A percentile compares a stretch with the other conserved stretches of the same genome.
Evolutionary conservation across 2,329 filamentous ascomycete species (phyloP).

Genomic region (Colletotrichum cordylinicola): DNA sequence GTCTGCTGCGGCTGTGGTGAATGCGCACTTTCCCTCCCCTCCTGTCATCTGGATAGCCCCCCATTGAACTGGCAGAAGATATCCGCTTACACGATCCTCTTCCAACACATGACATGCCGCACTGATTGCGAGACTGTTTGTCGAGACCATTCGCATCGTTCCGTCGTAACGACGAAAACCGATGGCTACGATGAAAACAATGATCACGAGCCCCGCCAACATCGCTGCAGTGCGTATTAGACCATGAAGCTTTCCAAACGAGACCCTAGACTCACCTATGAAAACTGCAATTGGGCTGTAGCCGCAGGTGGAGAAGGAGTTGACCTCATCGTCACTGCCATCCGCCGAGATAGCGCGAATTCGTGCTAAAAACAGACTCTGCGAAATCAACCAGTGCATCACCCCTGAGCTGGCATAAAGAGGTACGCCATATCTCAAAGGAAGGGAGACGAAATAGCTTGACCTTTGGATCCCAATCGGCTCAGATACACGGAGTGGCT

Average conservation of each 20-base stretch:
- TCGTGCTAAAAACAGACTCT: constrained; percentile 48
- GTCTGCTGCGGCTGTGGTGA: background rate
- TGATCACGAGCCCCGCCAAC: constrained; percentile 8
- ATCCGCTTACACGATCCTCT: background rate
- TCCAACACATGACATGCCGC: background rate
- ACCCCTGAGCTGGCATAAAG: constrained; percentile 37
- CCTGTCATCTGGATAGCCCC: background rate
- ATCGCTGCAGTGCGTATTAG: constrained; percentile 16
- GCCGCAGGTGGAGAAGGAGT: constrained; percentile 35
- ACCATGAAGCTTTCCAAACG: background rate
- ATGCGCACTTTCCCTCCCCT: background rate
- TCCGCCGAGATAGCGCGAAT: constrained; percentile 32
- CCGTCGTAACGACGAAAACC: constrained; percentile 33
- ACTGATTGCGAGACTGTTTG: background rate
- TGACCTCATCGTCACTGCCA: constrained; percentile 24
- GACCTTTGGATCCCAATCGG: constrained; percentile 44
- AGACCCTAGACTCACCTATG: background rate
- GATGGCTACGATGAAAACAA: constrained; percentile 23
- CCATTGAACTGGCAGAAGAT: background rate
- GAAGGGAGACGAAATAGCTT: constrained; percentile 50
- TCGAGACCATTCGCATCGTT: constrained; percentile 30
- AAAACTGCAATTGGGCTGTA: constrained; percentile 28
- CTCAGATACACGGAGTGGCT: constrained; percentile 46
- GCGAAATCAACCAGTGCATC: constrained; percentile 56
- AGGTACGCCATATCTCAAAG: constrained; percentile 47